Evolutionary conservation across 345 rosid genomes (phyloP).

Genomic region (Brassica incana): DNA sequence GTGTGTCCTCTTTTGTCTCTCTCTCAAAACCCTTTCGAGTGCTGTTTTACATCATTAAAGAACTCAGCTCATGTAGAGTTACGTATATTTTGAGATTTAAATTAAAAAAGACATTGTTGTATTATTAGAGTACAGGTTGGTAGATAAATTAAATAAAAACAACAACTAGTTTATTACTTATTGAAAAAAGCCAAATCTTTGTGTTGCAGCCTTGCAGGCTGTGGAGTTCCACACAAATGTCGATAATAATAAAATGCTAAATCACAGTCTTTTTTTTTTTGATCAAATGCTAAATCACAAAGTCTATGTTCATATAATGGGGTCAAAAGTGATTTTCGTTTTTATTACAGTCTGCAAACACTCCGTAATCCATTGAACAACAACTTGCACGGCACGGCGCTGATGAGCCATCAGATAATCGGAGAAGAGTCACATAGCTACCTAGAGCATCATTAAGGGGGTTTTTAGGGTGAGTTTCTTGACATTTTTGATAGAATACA

Average conservation of each 20-base stretch:
- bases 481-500: no score
- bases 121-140: not conserved
- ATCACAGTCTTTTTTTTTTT: no score
- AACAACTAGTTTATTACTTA: not conserved
- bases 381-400: no score
- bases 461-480: no score
- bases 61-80: slow-evolving; percentile 33
- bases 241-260: no score
- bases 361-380: no score
- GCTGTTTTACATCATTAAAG: slow-evolving; percentile 35
- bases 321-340: not conserved
- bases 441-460: no score
- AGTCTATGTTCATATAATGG: no score
- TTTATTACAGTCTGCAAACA: no score
- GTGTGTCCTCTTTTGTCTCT: slow-evolving; percentile 37
- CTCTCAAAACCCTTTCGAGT: slow-evolving; percentile 30
- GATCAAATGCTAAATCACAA: no score
- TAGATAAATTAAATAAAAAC: not conserved
- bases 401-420: no score
- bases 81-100: slow-evolving; percentile 14
- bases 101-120: not conserved
- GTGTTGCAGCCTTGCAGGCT: slow-evolving; percentile 4
- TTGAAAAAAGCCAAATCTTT: not conserved
- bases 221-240: not conserved
- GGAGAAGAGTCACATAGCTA: no score